Base-by-base conservation (phyloP, 2,329 filamentous ascomycete genomes). In the Dactylonectria estremocensis region DNA sequence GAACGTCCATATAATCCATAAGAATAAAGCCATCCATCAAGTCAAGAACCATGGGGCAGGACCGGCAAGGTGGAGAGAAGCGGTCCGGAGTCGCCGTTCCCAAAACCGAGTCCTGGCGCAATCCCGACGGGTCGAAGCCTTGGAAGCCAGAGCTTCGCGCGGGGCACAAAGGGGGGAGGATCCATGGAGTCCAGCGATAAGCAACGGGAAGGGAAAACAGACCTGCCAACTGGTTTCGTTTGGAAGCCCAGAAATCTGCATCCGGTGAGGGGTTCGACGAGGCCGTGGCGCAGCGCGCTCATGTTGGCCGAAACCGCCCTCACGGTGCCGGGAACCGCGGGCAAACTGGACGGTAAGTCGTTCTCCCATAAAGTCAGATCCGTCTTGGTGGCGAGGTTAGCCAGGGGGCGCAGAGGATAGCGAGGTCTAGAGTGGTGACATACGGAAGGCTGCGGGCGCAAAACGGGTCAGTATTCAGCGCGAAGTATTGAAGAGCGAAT, bases 171-270 rank as follows among this genome's bases (percentile, higher is more conserved):
- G 72, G 69, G 72, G 69, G 64, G 72, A 73, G 57, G 69, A 74
- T 83, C 82, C 83, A 77, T 79, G 75, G 80, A 79, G 75, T 83
- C 83, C 83, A 82, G 78, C 79, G 80, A 82, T 81, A 86, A 88
- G 78, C 81, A 88, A 89, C 84, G 85, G 86, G 89, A 86, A 86
- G 87, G 83, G 82, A 81, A 82, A 86, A 93, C 96, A 96, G 92
- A 99, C 96, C 96, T 99, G 96, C 96, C 96, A 99, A 91, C 95
- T 98, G 88, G 96, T 99, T 88, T 98, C 95, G 86, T 90, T 91
- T 82, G 95, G 95, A 84, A 99, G 94, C 87, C 95, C 95, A 87
- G 93, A 93, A 80, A 99, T 97, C 83, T 95, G 92, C 96, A 99
- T 98, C 82, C 96, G 93, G 84, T 95, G 95, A 75, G 95, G 91